Base-by-base conservation (phyloP, 1,284 basidiomycete species). In the Cryptococcus floricola region DNA sequence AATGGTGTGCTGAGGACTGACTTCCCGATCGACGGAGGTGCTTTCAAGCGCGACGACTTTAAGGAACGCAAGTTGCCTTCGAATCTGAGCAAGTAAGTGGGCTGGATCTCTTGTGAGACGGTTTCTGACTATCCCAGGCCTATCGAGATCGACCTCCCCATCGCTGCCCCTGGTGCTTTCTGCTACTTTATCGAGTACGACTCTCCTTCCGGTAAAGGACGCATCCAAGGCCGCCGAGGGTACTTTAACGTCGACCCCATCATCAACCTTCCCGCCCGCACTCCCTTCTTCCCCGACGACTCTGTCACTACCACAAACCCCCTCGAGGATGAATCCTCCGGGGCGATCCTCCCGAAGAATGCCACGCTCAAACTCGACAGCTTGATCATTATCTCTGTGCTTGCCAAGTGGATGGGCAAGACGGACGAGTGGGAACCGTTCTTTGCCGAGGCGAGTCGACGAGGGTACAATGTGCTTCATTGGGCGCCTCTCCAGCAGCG, bases 321-420 rank as follows among this genome's bases (percentile, higher is more conserved):
- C 10, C 82, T 84, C 16, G 57, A 79, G 10, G 80, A 85, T 48
- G 75, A 81, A 28, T 76, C 79, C 16, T 69, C 71, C 8, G 79
- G 76, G 16, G 80, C 83, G 34, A 78, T 88, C 37, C 80, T 82
- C 19, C 57, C 59, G 18, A 70, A 74, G 53, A 50, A 56, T 7
- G 44, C 58, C 10, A 51, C 59, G 12, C 79, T 96, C 10, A 86
- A 91, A 2, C 81, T 96, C 31, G 88, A 95, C 73, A 89, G 87
- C 10, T 81, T 97, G 14, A 84, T 87, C 39, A 87, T 96, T 65
- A 80, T 96, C 56, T 92, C 90, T 7, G 81, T 93, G 45, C 86
- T 97, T 46, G 93, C 91, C 2, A 97, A 97, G 76, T 97, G 94
- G 94, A 95, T 96, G 89, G 94, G 92, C 2, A 82, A 86, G 1